Conservation (phyloP, 805 yeast species). For the Candida anglica region DNA sequence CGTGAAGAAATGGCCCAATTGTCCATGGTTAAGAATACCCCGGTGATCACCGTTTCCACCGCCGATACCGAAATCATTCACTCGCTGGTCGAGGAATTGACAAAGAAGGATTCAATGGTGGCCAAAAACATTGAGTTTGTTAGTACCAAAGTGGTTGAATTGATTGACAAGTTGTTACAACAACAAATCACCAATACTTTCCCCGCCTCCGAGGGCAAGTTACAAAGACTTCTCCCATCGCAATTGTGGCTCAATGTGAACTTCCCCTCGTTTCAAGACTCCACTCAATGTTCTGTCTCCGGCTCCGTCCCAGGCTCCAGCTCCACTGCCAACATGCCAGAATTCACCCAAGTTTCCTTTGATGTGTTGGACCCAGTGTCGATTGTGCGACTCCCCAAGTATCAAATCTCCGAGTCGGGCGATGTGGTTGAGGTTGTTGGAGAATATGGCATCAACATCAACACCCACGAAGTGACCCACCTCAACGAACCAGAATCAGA, state of each 20-base stretch:
- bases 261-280: slow-evolving; percentile 22
- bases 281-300: slow-evolving; percentile 17
- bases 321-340: slow-evolving; percentile 3
- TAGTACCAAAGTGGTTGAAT: slow-evolving; percentile 16
- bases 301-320: slow-evolving; percentile 4
- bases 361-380: neutral
- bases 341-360: slow-evolving; percentile 3
- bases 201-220: no score
- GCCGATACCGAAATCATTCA: slow-evolving; percentile 23
- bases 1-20: slow-evolving; percentile 15
- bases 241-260: slow-evolving; percentile 17
- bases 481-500: no score
- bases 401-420: slow-evolving; percentile 2
- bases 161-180: slow-evolving; percentile 13
- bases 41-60: slow-evolving; percentile 20
- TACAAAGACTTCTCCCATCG: neutral
- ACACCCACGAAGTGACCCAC: no score
- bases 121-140: slow-evolving; percentile 19
- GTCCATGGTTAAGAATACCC: slow-evolving; percentile 11
- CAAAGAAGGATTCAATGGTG: slow-evolving; percentile 4
- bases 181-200: no score
- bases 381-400: slow-evolving; percentile 5
- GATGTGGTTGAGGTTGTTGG: slow-evolving; percentile 3
- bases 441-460: slow-evolving; percentile 3
- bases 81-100: slow-evolving; percentile 3